phyloP scores from a whole-genome alignment of 768 basidiomycete genomes.

The Grammothele lineata region DNA sequence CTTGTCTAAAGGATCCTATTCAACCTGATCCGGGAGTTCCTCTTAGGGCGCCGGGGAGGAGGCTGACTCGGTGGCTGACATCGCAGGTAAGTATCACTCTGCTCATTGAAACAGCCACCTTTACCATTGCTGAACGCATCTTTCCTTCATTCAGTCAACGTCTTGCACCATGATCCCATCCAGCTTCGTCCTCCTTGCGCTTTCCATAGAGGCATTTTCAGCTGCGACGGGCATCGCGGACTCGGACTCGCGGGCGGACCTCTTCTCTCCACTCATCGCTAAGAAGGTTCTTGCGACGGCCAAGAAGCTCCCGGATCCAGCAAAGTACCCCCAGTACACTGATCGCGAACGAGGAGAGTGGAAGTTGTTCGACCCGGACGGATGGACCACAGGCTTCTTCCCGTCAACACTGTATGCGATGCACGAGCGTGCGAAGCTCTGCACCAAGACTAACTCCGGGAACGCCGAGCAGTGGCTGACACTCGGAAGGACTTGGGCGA shows the following conservation, averaged over 20 bases:
- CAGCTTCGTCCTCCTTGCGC: not conserved
- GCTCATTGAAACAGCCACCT: too few species aligned
- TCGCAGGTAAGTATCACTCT: too few species aligned
- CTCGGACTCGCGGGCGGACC: conserved; percentile 37
- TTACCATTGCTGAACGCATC: too few species aligned
- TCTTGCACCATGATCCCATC: conserved; percentile 4
- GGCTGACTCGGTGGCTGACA: too few species aligned
- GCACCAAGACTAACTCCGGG: conserved; percentile 33
- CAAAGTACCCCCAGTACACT: conserved; percentile 60
- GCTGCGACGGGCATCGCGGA: conserved; percentile 4
- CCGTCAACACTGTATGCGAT: conserved; percentile 57
- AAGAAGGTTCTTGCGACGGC: conserved; percentile 60
- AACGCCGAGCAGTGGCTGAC: conserved; percentile 53
- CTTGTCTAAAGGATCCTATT: too few species aligned
- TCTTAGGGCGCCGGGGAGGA: too few species aligned
- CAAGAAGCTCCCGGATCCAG: conserved; percentile 36
- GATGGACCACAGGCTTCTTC: conserved; percentile 70
- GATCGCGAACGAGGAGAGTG: conserved; percentile 44
- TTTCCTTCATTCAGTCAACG: too few species aligned
- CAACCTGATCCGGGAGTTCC: too few species aligned
- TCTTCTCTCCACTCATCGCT: conserved; percentile 56
- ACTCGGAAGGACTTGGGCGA: conserved; percentile 49
- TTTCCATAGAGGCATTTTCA: not conserved
- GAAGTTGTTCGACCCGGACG: conserved; percentile 49
- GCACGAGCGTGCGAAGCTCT: conserved; percentile 47